Percentiles rank a stretch among this genome's conserved stretches.
Evolutionary conservation across 805 yeast genomes (phyloP).

Genomic region (Suhomyces sp.): DNA sequence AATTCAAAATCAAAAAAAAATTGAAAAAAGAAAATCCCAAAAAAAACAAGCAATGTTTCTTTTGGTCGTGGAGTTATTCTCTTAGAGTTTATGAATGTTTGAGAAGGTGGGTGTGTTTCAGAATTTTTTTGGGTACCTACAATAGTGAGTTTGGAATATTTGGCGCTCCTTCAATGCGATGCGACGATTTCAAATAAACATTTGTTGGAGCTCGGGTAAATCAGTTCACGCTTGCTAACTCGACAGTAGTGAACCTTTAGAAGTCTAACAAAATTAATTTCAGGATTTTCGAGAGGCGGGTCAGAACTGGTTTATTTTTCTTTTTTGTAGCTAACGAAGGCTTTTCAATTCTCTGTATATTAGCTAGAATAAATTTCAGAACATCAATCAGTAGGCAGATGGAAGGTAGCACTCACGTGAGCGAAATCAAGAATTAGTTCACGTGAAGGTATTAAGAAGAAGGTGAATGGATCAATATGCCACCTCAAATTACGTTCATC

Average conservation of each 20-base stretch:
- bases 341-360: neutral
- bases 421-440: neutral
- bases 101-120: neutral
- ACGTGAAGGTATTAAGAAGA: neutral
- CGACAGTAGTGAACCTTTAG: neutral
- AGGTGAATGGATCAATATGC: constrained; percentile 5
- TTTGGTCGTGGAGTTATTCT: neutral
- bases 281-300: neutral
- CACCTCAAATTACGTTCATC: constrained; percentile 15
- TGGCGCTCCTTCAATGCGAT: constrained; percentile 10
- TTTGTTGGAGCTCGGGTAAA: neutral
- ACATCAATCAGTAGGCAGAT: neutral
- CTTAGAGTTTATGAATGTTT: neutral
- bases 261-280: neutral
- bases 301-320: neutral
- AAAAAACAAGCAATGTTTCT: constrained; percentile 15
- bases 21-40: constrained; percentile 5
- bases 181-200: constrained; percentile 8
- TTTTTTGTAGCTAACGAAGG: neutral
- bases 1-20: constrained; percentile 2
- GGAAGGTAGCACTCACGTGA: neutral
- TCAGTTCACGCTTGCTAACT: neutral
- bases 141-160: neutral
- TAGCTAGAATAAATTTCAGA: neutral
- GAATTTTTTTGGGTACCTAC: neutral